Percentiles rank a stretch among this genome's conserved stretches.
Evolutionary conservation across 2,329 filamentous ascomycete genomes (phyloP).

Genomic region (Xylaria sp.): DNA sequence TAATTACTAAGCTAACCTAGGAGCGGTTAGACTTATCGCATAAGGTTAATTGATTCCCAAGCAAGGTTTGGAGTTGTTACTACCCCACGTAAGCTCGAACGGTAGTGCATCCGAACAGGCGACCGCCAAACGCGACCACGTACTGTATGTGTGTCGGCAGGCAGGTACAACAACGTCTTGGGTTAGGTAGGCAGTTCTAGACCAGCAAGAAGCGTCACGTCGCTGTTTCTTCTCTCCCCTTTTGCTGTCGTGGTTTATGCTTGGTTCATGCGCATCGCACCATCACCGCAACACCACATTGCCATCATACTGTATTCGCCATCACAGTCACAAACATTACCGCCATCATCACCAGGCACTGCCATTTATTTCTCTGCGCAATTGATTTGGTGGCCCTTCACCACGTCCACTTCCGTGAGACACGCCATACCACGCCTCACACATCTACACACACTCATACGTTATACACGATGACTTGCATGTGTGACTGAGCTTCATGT

Average conservation of each 20-base stretch:
- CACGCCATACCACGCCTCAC: background rate
- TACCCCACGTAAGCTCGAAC: slow-evolving; percentile 20
- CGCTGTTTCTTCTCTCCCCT: background rate
- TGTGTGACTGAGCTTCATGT: slow-evolving; percentile 7
- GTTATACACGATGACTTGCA: background rate
- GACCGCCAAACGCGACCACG: slow-evolving; percentile 30
- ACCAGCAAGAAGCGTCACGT: slow-evolving; percentile 7
- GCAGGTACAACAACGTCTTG: background rate
- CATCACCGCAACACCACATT: background rate
- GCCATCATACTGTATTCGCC: background rate
- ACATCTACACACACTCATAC: background rate
- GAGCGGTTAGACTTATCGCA: background rate
- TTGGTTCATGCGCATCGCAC: background rate
- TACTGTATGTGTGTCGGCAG: slow-evolving; percentile 1
- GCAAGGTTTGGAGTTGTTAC: background rate
- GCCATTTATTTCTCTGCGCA: background rate
- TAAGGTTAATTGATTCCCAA: background rate
- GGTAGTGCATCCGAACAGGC: background rate
- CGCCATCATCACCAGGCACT: background rate
- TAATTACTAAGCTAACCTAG: too few relatives aligned
- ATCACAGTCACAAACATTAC: background rate
- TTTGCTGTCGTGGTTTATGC: slow-evolving; percentile 3
- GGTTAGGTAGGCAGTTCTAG: background rate
- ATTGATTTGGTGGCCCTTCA: background rate
- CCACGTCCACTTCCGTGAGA: background rate